Evolutionary conservation across 208 protist genomes (phyloP), one percentile per base, ranked within the genome.

Genomic region (Phytomonas francai): DNA sequence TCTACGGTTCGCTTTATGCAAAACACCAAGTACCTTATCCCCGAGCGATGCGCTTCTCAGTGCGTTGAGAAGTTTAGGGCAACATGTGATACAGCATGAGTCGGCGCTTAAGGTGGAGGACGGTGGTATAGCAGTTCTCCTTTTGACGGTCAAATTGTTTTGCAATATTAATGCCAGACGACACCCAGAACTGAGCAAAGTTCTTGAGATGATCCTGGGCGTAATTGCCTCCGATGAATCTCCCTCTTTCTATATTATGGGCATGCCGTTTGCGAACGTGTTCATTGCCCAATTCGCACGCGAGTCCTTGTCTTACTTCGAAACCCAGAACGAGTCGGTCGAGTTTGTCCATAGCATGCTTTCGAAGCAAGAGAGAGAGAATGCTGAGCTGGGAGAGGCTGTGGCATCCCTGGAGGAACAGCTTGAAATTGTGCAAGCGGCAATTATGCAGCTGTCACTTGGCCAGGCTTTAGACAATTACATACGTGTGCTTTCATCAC

Each of bases 141-240:
- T 95, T 33, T 71, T 91, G 32, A 77, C 73, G 16, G 78, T 87
- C 7, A 83, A 95, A 67, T 78, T 66, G 19, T 51, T 92, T 25
- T 87, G 82, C 67, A 95, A 95, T 76, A 77, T 88, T 57, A 91
- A 95, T 71, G 89, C 87, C 4, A 31, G 45, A 19, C 65, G 54
- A 6, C 59, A 80, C 19, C 74, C 70, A 12, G 73, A 64, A 2
- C 72, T 87, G 1, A 73, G 84, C 29, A 78, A 83, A 0, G 68
- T 63, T 8, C 80, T 87, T 32, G 76, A 74, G 27, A 54, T 66
- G 28, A 68, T 95, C n/a, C 60, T 95, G 54, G 49, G 34, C 57
- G 74, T 68, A 29, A 83, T 93, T n/a, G 72, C 79, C 14, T 57
- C 61, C 8, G 87, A 95, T 71, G 91, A 79, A 63, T 71, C 42